Evolutionary conservation across 139 green algal species (phyloP), one percentile per base, ranked within the genome.

Genomic region (Zygnema cylindricum): DNA sequence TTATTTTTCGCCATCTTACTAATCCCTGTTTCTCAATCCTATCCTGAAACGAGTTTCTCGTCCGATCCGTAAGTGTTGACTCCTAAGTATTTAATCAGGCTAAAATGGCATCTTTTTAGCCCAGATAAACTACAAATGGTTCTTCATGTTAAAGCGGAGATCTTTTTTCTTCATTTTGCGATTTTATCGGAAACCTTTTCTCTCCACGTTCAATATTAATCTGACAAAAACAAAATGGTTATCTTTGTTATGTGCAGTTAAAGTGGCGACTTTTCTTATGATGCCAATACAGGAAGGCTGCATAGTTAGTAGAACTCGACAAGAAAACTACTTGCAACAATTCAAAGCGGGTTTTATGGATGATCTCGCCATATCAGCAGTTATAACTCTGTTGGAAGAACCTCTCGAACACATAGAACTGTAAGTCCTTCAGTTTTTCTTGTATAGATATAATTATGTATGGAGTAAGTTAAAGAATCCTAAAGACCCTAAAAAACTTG

Each of bases 171-270:
- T n/a, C n/a, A n/a, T n/a, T n/a, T n/a, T n/a, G n/a, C n/a, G n/a
- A n/a, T n/a, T n/a, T n/a, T n/a, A n/a, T n/a, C n/a, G n/a, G n/a
- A n/a, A n/a, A n/a, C n/a, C n/a, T n/a, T n/a, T n/a, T n/a, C n/a
- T n/a, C n/a, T n/a, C n/a, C n/a, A n/a, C n/a, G n/a, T n/a, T n/a
- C n/a, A n/a, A n/a, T n/a, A n/a, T n/a, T n/a, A n/a, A n/a, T n/a
- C n/a, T n/a, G n/a, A n/a, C n/a, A n/a, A n/a, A n/a, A n/a, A n/a
- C n/a, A n/a, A n/a, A n/a, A n/a, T n/a, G n/a, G n/a, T n/a, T n/a
- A n/a, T n/a, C n/a, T n/a, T n/a, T n/a, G n/a, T n/a, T n/a, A n/a
- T 32, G 33, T 86, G 87, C 96, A 98, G 95, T 98, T 84, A 98
- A 98, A 91, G 95, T 99, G 36, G 81, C 95, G 1, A 96, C 95